Evolutionary conservation across 1,284 basidiomycete genomes (phyloP), one percentile per base, ranked within the genome.

Genomic region (Cryptococcus sp.): DNA sequence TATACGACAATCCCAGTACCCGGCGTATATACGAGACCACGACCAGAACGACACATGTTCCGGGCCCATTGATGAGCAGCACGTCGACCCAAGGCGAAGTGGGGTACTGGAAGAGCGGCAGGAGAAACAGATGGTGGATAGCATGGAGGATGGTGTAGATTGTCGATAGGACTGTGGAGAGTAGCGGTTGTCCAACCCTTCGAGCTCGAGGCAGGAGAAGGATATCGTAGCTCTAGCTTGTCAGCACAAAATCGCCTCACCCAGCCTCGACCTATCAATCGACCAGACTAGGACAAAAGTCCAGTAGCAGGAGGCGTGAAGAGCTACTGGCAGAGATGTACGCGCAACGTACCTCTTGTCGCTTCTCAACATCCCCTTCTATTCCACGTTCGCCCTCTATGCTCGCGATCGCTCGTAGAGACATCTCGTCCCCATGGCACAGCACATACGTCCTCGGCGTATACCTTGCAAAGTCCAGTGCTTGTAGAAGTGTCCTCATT

Each of bases 31-130:
- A 86, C 12, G 82, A 78, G 0, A 87, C 82, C 5, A 80, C 53
- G 45, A 85, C 88, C 16, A 98, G 77, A 2, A 86, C 77, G 28
- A 94, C 82, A 65, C 89, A 94, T 3, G 94, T 97, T 9, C 93
- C 95, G 0, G 95, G 95, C 5, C 95, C 95, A 69, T 98, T 98
- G 37, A 98, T 72, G 45, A 99, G 72, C 23, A 98, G 75, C 22
- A 91, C 75, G 52, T 97, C 90, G 12, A 83, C 81, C 62, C 83
- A 84, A 1, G 75, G 70, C 16, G 62, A 50, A 12, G 63, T 11
- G 2, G 64, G 65, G 16, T 48, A 22, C 0, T 4, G 12, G 18
- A 78, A 32, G 4, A 80, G 50, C 4, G 82, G 81, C 11, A 68
- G 49, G 41, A 84, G 33, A n/a, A 80, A 79, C 54, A 85, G 56